Evolutionary conservation across 2,329 filamentous ascomycete species (phyloP).

Genomic region (Dendryphion nanum): DNA sequence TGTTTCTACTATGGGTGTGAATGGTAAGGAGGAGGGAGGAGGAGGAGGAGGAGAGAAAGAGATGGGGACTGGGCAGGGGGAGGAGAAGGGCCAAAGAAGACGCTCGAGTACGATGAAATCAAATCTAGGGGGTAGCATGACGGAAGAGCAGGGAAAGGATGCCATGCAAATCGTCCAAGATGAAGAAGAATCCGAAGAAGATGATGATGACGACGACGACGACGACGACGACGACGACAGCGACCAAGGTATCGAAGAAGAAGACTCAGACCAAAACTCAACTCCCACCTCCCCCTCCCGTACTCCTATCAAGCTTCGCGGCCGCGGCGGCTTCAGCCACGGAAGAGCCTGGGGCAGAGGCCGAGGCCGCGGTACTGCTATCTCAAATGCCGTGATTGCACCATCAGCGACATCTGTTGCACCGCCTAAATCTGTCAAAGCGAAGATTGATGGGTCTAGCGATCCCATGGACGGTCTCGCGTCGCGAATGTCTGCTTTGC

Average conservation of each 20-base stretch:
- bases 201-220: background rate
- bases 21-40: constrained; percentile 22
- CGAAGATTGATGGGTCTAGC: constrained; percentile 30
- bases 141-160: constrained; percentile 1
- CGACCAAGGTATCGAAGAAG: background rate
- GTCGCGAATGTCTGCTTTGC: constrained; percentile 68
- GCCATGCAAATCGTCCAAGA: constrained; percentile 6
- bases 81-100: background rate
- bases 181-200: constrained; percentile 3
- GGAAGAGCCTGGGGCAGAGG: constrained; percentile 8
- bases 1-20: constrained; percentile 7
- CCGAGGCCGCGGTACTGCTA: constrained; percentile 5
- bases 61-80: too few relatives aligned
- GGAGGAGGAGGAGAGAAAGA: constrained; percentile 17
- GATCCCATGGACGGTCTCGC: constrained; percentile 63
- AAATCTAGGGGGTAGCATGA: constrained; percentile 2
- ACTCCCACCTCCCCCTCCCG: constrained; percentile 2
- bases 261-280: background rate
- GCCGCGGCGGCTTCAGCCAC: constrained; percentile 28
- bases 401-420: constrained; percentile 1
- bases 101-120: constrained; percentile 1
- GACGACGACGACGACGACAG: background rate
- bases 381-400: background rate
- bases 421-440: too few relatives aligned
- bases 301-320: constrained; percentile 22